A percentile compares a stretch with the other conserved stretches of the same genome.
phyloP scores from a whole-genome alignment of 1,284 basidiomycete species.

The Ustilago crameri region DNA sequence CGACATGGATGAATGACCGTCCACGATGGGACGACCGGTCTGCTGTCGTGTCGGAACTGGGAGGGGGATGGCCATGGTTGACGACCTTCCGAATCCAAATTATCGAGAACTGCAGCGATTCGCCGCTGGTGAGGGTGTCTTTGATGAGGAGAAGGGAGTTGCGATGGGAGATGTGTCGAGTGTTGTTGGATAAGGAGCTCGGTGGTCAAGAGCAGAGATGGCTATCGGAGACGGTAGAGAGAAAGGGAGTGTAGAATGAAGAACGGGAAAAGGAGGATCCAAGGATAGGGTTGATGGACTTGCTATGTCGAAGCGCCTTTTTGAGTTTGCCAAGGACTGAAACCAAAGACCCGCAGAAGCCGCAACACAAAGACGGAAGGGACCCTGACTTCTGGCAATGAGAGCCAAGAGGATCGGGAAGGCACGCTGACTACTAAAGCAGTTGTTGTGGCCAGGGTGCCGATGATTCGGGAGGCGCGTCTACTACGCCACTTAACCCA shows the following conservation, averaged over 20 bases:
- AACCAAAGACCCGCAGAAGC: no score
- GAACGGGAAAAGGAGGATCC: not conserved
- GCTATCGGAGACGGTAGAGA: not conserved
- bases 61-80: constrained; percentile 40
- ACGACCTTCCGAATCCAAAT: not conserved
- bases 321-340: not conserved
- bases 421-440: no score
- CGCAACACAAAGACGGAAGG: no score
- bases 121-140: not conserved
- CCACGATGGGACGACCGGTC: constrained; percentile 12
- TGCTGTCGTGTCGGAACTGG: constrained; percentile 17
- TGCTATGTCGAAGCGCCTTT: not conserved
- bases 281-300: no score
- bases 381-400: no score
- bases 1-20: constrained; percentile 10
- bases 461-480: no score
- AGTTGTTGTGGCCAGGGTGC: no score
- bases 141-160: not conserved
- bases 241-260: no score
- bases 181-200: not conserved
- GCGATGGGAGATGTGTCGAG: not conserved
- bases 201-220: not conserved
- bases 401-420: no score
- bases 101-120: not conserved
- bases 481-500: no score